phyloP scores from a whole-genome alignment of 2,329 filamentous ascomycete genomes.

The Colletotrichum cereale region DNA sequence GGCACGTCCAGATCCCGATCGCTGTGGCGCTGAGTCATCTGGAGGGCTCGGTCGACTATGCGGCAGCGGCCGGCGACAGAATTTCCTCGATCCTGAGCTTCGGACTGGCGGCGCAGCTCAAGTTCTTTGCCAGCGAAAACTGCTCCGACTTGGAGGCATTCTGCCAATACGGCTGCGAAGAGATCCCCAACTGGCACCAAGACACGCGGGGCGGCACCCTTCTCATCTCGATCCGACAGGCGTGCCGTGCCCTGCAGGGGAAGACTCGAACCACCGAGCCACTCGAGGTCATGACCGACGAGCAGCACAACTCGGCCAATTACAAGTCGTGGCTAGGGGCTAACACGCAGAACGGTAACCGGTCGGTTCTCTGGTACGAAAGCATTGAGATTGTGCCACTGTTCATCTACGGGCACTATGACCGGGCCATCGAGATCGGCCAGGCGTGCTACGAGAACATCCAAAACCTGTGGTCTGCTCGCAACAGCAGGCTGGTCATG shows the following conservation, averaged over 20 bases:
- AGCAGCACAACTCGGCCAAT: conserved; percentile 69
- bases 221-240: conserved; percentile 75
- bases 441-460: conserved; percentile 60
- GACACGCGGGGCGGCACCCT: conserved; percentile 80
- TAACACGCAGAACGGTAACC: conserved; percentile 69
- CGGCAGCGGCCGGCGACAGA: conserved; percentile 76
- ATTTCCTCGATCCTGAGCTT: conserved; percentile 79
- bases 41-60: conserved; percentile 75
- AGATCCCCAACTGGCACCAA: conserved; percentile 78
- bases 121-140: conserved; percentile 78
- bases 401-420: conserved; percentile 73
- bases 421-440: conserved; percentile 70
- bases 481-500: conserved; percentile 68
- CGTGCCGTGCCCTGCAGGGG: conserved; percentile 77
- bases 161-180: conserved; percentile 79
- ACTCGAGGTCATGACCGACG: conserved; percentile 73
- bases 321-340: conserved; percentile 71
- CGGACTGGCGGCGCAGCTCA: conserved; percentile 74
- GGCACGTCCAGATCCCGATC: conserved; percentile 76
- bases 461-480: conserved; percentile 68
- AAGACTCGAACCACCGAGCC: conserved; percentile 71
- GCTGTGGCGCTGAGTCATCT: conserved; percentile 69
- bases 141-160: conserved; percentile 77
- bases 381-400: conserved; percentile 73
- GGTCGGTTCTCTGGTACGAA: conserved; percentile 77